Conservation (phyloP, 2,329 filamentous ascomycete genomes). For the Phialophora chinensis region DNA sequence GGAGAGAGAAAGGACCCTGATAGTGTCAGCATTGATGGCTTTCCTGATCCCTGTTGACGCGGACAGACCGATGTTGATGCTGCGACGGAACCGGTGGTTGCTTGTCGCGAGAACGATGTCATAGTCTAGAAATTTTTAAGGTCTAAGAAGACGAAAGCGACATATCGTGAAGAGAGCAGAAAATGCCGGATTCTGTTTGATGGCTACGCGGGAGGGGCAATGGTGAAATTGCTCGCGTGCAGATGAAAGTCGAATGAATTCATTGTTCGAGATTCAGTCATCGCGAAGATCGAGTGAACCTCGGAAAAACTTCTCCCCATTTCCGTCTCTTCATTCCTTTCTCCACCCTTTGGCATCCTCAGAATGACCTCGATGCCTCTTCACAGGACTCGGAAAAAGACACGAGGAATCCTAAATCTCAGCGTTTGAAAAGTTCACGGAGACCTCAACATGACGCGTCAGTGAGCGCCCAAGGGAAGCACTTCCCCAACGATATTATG, state of each 20-base stretch:
- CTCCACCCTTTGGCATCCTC: not conserved
- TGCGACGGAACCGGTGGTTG: not conserved
- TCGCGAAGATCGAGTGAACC: not conserved
- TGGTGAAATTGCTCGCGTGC: constrained; percentile 10
- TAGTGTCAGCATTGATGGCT: constrained; percentile 16
- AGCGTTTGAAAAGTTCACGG: not conserved
- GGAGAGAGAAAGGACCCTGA: constrained; percentile 6
- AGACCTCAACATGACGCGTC: not conserved
- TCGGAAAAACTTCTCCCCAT: not conserved
- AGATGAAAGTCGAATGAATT: not conserved
- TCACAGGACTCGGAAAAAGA: not conserved
- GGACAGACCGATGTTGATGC: not conserved
- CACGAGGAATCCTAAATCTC: not conserved
- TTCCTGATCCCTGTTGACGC: not conserved
- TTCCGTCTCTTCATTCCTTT: not conserved
- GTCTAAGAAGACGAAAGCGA: constrained; percentile 1
- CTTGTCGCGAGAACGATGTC: not conserved
- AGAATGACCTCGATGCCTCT: not conserved
- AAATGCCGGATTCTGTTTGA: not conserved
- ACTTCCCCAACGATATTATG: too few relatives aligned
- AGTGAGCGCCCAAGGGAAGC: not conserved
- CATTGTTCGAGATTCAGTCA: constrained; percentile 10
- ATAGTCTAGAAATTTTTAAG: not conserved
- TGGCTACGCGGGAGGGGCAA: not conserved
- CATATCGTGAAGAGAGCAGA: not conserved